phyloP scores from a whole-genome alignment of 2,329 filamentous ascomycete species.

The Leptographium lundbergii region DNA sequence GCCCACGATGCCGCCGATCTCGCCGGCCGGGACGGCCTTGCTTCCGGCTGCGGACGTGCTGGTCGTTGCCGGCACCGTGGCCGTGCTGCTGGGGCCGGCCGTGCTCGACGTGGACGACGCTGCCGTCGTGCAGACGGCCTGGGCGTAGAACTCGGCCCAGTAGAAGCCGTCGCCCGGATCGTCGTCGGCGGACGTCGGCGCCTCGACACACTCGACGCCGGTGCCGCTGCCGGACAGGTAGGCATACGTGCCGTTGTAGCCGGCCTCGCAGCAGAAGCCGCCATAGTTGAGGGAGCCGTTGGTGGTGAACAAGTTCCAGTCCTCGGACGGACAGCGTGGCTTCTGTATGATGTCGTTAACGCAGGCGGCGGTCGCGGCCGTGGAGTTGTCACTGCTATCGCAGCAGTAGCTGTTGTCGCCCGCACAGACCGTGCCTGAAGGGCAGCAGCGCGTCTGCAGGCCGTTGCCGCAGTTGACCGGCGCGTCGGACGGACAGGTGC shows the following conservation, averaged over 20 bases:
- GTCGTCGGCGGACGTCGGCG: background rate
- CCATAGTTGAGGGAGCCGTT: background rate
- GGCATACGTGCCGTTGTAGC: background rate
- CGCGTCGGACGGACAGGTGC: background rate
- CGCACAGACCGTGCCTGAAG: background rate
- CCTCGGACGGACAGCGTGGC: background rate
- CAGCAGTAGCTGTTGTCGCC: conserved; percentile 1
- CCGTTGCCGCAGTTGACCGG: background rate
- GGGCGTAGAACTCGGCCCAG: background rate
- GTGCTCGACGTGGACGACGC: background rate
- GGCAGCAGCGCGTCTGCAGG: background rate
- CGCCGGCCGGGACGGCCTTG: background rate
- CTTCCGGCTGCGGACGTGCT: background rate
- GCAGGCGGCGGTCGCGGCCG: background rate
- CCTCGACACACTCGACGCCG: background rate
- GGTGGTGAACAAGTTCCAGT: background rate
- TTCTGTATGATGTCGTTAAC: background rate
- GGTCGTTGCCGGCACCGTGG: background rate
- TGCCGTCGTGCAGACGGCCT: background rate
- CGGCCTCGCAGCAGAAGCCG: background rate
- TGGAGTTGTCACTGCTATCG: background rate
- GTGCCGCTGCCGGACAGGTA: background rate
- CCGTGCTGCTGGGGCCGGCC: background rate
- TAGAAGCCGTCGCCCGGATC: background rate
- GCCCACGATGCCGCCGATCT: background rate